phyloP scores from a whole-genome alignment of 805 yeast species.

The Candida maris region DNA sequence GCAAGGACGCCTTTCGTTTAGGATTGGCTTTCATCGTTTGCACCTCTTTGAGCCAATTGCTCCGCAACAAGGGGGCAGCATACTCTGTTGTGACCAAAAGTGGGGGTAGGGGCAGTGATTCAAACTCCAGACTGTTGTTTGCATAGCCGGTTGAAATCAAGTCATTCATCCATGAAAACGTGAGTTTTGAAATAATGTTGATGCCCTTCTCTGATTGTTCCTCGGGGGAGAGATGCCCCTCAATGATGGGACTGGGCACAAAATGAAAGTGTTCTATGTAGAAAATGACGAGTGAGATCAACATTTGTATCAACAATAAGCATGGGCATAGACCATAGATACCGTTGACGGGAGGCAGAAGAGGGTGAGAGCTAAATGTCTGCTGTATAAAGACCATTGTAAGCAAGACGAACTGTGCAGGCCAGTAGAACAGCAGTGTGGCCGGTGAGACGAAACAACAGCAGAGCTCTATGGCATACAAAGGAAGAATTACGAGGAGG shows the following conservation, averaged over 20 bases:
- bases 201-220: slow-evolving; percentile 32
- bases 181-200: slow-evolving; percentile 68
- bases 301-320: slow-evolving; percentile 28
- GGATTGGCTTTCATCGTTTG: slow-evolving; percentile 20
- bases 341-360: slow-evolving; percentile 7
- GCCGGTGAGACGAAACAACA: slow-evolving; percentile 37
- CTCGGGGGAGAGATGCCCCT: slow-evolving; percentile 30
- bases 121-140: slow-evolving; percentile 32
- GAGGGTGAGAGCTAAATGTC: slow-evolving; percentile 26
- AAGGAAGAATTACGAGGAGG: slow-evolving; percentile 34
- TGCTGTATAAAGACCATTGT: slow-evolving; percentile 22
- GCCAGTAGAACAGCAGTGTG: slow-evolving; percentile 42
- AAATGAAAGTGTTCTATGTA: slow-evolving; percentile 35
- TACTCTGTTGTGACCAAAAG: slow-evolving; percentile 32
- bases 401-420: slow-evolving; percentile 18
- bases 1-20: slow-evolving; percentile 25
- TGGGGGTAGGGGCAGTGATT: slow-evolving; percentile 42
- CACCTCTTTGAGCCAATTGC: slow-evolving; percentile 35
- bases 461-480: slow-evolving; percentile 43
- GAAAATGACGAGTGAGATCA: slow-evolving; percentile 33
- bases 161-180: slow-evolving; percentile 89
- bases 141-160: slow-evolving; percentile 69
- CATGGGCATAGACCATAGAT: slow-evolving; percentile 10
- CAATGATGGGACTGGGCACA: slow-evolving; percentile 38
- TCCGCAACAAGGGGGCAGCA: slow-evolving; percentile 28